Evolutionary conservation across 768 basidiomycete genomes (phyloP), one percentile per base, ranked within the genome.

Genomic region (Neoboletus brunneissimus): DNA sequence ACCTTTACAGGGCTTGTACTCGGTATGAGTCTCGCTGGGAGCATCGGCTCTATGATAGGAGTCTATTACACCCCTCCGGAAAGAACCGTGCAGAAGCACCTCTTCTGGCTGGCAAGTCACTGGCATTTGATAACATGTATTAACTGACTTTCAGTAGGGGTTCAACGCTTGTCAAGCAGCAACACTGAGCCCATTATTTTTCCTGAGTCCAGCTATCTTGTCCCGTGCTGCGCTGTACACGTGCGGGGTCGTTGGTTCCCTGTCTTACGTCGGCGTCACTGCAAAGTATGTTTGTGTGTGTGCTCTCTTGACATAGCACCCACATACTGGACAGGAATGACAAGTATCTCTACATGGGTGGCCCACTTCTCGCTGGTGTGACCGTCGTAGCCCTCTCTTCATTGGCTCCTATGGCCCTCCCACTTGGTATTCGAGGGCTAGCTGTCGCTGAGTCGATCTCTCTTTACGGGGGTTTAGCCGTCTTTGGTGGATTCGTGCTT

Each of bases 221-320:
- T 87, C 88, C 18, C 85, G 93, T 31, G 93, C 93, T 10, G 93
- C 91, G 6, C 75, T 96, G 3, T 96, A 96, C 73, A 94, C 93
- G 0, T 81, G 85, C 37, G 91, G 91, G 27, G 83, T 91, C 2
- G 89, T 93, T n/a, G 91, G 91, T 5, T 83, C 89, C 3, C 81
- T 95, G 27, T 87, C 87, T 13, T 96, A 92, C 67, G 80, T 96
- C 23, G 93, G 93, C 22, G 91, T 92, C 5, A 96, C 93, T 34
- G 93, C 93, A 25, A 85, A 75, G 87, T 86, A 61, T 58, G 79
- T 60, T 5, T 45, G n/a, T 18, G 9, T 18, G 3, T 22, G n/a
- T 43, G 3, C 22, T 53, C 27, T 43, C 25, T 49, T 29, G 42
- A 41, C 7, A 13, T 32, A 13, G 16, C 13, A 37, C 51, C 59